Evolutionary conservation across 2,329 filamentous ascomycete genomes (phyloP), one percentile per base, ranked within the genome.

Genomic region (Cladorrhinum sp.): DNA sequence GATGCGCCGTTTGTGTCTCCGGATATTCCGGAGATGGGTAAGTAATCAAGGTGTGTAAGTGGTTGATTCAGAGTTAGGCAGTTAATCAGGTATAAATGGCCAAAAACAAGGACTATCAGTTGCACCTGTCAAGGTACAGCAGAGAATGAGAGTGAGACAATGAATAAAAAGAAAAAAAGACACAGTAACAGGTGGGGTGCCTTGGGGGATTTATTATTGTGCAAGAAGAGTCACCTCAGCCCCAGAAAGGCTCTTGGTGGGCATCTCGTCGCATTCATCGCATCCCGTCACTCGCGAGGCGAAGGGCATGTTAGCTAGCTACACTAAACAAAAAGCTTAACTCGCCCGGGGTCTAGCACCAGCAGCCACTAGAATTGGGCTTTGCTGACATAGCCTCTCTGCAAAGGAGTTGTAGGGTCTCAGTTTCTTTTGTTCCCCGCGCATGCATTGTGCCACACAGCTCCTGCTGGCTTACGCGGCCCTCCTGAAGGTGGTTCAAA

Each of bases 401-500:
- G 45, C 29, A 25, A 29, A 23, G 25, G 23, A 45, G 41, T 45
- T 13, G 41, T 45, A 13, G 10, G 32, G 7, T 45, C n/a, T 45
- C 41, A 9, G 41, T 45, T 49, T 53, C 25, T 50, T 32, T 62
- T 18, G 50, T 51, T 59, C 62, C 60, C 59, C 58, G 57, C 60
- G 49, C 32, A 36, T 36, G 52, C 48, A 57, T 56, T 59, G 54
- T 65, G 55, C 60, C 59, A 62, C 62, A 58, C 66, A 59, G 57
- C 64, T 24, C 48, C 49, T 55, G 38, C 49, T 20, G 27, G 65
- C 66, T 68, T 58, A 69, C 68, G 68, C 68, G 67, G 66, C 68
- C 64, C 45, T 36, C 13, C 20, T 16, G 24, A 38, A 18, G 16
- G 32, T 18, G n/a, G 22, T 29, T 29, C 7, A 13, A 32, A 32